Evolutionary conservation across 495 filamentous ascomycete species (phyloP), one percentile per base, ranked within the genome.

Genomic region (Talaromyces liani): DNA sequence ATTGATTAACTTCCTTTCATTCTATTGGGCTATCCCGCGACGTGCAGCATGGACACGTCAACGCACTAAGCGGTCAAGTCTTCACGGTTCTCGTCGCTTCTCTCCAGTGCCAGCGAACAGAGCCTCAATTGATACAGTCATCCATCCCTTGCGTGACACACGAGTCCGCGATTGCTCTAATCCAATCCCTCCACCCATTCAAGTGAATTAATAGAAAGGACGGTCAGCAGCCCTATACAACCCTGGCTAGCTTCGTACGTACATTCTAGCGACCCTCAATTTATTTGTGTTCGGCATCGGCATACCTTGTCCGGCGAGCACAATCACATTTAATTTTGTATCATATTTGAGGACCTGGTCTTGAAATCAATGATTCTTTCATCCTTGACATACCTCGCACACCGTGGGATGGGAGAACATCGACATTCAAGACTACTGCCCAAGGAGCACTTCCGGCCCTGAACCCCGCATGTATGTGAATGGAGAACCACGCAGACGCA

Each of bases 41-140:
- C n/a, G n/a, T n/a, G n/a, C n/a, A n/a, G n/a, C 53, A 56, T 56
- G 53, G 53, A 56, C 53, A 56, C 53, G 53, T 56, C 53, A 56
- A 56, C 53, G 14, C 53, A 29, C 53, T 56, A 56, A 56, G 53
- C 53, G 53, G 53, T 56, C 53, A 56, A 56, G 53, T 56, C 53
- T 16, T 56, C 53, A 27, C 12, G 27, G 1, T 56, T 56, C 53
- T 56, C 27, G 16, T 56, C 14, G 53, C 20, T 56, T 56, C 27
- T 56, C 9, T 54, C n/a, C 16, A 20, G 6, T 51, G 47, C 24
- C 36, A 41, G 49, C 49, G 49, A 56, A 27, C 53, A 56, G 53
- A 56, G 53, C 53, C 53, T 56, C 53, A 56, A 56, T 54, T 27
- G 51, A 10, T 24, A 27, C 9, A 54, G 51, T 18, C 51, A 54